Base-by-base conservation (phyloP, 768 basidiomycete genomes). In the Hydnum rufescens region DNA sequence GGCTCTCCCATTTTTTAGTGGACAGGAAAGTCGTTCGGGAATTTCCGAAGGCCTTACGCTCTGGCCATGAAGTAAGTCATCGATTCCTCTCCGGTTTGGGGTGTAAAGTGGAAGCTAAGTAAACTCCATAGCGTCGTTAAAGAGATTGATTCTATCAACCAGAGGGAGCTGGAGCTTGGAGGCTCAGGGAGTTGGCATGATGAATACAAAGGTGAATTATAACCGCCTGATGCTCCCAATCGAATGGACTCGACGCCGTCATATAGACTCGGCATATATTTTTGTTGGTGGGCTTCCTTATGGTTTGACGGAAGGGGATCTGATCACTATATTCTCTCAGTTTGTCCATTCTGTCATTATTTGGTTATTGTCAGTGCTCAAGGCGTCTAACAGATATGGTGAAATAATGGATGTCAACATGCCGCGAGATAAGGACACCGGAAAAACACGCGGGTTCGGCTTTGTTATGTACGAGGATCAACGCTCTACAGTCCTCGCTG, bases 401-500 rank as follows among this genome's bases (percentile, higher is more conserved):
- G 93, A 97, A 61, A 74, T 96, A 31, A 80, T 89, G 70, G 89
- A 99, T 61, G 70, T 96, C 54, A 90, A 97, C 63, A 73, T 99
- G 66, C 92, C 95, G 28, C 75, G 92, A 48, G 89, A 95, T 68
- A 92, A 90, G 62, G 73, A 81, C 52, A 93, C 93, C 0, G 88
- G 89, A 25, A 92, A 93, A 62, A 71, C 81, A 0, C 78, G 69
- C 61, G 95, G 95, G 2, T 99, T 97, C 63, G 92, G 77, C 5
- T 99, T 96, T 69, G 71, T 97, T 57, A 96, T 97, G 95, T 99
- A 97, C 65, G 89, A 93, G 66, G 90, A 99, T 65, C 95, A 99
- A 67, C 76, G 88, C 47, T 93, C 88, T 55, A 99, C 95, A 4
- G 65, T 96, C 49, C 73, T 99, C 48, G 95, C 95, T 5, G 93